phyloP scores from a whole-genome alignment of 176 grass and related monocot species.

The Guadua angustifolia region DNA sequence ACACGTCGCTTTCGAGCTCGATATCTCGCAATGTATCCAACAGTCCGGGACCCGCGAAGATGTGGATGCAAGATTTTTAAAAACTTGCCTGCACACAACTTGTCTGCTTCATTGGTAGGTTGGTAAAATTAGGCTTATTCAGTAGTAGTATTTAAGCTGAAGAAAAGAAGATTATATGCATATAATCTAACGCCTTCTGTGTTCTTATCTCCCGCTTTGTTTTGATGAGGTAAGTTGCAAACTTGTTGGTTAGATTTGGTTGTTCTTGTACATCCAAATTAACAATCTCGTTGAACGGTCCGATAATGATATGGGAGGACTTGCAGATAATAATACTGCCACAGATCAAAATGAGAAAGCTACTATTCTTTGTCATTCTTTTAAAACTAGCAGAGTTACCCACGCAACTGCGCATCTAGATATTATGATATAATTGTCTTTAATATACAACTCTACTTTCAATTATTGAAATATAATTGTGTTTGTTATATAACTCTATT shows the following conservation, averaged over 20 bases:
- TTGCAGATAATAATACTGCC: no score
- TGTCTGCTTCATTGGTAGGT: background rate
- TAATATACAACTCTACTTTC: no score
- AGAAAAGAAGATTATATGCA: background rate
- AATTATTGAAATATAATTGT: no score
- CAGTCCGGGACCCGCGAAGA: slow-evolving; percentile 29
- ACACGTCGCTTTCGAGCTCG: slow-evolving; percentile 41
- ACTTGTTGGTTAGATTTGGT: background rate
- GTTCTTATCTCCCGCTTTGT: background rate
- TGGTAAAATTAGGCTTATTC: background rate
- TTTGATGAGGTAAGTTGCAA: background rate
- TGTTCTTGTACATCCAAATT: background rate
- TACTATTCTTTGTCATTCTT: no score
- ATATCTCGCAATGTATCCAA: slow-evolving; percentile 28
- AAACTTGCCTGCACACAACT: background rate
- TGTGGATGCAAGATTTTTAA: slow-evolving; percentile 46
- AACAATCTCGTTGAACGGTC: background rate
- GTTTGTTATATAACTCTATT: no score
- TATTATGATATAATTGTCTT: no score
- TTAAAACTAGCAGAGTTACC: no score
- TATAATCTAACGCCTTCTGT: background rate
- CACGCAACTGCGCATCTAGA: no score
- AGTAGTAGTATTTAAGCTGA: background rate
- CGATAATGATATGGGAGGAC: background rate
- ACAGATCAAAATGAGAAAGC: no score